Percentiles rank a stretch among this genome's conserved stretches.
Conservation (phyloP, 768 basidiomycete genomes). For the Boletus rubropictus region DNA sequence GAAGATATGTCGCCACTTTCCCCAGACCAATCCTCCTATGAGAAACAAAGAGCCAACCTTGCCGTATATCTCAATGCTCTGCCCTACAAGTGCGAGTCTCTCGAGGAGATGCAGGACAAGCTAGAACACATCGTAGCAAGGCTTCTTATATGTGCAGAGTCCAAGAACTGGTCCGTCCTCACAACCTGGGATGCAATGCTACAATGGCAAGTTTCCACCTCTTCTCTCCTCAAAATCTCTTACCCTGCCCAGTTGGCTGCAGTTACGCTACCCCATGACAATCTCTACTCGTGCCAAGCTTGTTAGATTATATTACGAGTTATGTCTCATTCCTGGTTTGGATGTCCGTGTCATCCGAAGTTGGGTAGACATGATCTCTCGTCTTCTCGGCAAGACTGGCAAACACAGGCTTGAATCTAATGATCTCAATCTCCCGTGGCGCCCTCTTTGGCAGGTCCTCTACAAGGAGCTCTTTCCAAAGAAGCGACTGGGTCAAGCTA, state of each 20-base stretch:
- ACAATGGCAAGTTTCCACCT: conserved; percentile 53
- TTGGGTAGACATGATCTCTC: conserved; percentile 76
- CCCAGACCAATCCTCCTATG: conserved; percentile 37
- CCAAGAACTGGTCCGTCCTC: conserved; percentile 69
- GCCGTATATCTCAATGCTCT: conserved; percentile 61
- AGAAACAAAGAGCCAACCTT: conserved; percentile 56
- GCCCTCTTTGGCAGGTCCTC: conserved; percentile 67
- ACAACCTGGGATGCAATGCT: conserved; percentile 76
- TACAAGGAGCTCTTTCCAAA: conserved; percentile 75
- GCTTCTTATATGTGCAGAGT: conserved; percentile 63
- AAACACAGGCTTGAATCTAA: conserved; percentile 60
- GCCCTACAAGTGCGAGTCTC: conserved; percentile 69
- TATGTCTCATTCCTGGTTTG: conserved; percentile 71
- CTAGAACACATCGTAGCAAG: conserved; percentile 66
- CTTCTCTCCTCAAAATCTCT: background rate
- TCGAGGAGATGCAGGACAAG: conserved; percentile 64
- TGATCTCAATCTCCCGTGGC: conserved; percentile 70
- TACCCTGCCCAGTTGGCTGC: conserved; percentile 56
- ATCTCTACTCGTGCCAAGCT: conserved; percentile 67
- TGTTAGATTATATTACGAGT: conserved; percentile 68
- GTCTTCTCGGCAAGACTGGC: conserved; percentile 63
- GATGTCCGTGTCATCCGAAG: conserved; percentile 64
- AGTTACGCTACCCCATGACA: conserved; percentile 74
- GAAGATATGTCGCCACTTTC: conserved; percentile 24
- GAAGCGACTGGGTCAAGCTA: conserved; percentile 51